Conservation (phyloP, 371 early-diverging fungal species). For the Massospora cicadina region DNA sequence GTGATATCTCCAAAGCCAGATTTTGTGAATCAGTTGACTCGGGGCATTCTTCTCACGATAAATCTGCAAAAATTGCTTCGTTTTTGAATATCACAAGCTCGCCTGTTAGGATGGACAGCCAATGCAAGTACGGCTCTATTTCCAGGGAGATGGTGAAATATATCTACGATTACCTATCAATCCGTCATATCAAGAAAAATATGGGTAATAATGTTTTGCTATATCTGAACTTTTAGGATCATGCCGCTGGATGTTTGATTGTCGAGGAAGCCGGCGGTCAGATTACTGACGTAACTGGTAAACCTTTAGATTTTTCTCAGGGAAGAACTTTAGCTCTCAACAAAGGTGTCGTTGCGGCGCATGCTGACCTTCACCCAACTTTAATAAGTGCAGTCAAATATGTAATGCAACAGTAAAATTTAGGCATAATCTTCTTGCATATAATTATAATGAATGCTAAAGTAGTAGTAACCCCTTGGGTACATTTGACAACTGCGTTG, state of each 20-base stretch:
- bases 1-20: constrained; percentile 33
- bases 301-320: constrained; percentile 70
- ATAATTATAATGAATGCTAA: too few relatives aligned
- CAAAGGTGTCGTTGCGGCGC: constrained; percentile 78
- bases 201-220: constrained; percentile 42
- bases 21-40: constrained; percentile 94
- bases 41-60: constrained; percentile 73
- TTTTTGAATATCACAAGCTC: constrained; percentile 49
- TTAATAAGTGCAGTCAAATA: constrained; percentile 49
- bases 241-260: constrained; percentile 80
- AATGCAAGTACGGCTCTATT: constrained; percentile 80
- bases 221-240: constrained; percentile 40
- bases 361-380: constrained; percentile 33
- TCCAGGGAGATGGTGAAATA: constrained; percentile 77
- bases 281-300: constrained; percentile 68
- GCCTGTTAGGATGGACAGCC: constrained; percentile 83
- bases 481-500: too few relatives aligned
- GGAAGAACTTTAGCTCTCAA: constrained; percentile 68
- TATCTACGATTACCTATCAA: constrained; percentile 73
- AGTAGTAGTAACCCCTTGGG: too few relatives aligned
- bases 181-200: constrained; percentile 83
- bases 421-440: too few relatives aligned
- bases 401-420: constrained; percentile 24
- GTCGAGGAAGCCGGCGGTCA: constrained; percentile 89
- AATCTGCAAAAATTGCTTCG: constrained; percentile 55